Evolutionary conservation across 1,139 yeast genomes (phyloP), one percentile per base, ranked within the genome.

Genomic region (Ogataea hybrid): DNA sequence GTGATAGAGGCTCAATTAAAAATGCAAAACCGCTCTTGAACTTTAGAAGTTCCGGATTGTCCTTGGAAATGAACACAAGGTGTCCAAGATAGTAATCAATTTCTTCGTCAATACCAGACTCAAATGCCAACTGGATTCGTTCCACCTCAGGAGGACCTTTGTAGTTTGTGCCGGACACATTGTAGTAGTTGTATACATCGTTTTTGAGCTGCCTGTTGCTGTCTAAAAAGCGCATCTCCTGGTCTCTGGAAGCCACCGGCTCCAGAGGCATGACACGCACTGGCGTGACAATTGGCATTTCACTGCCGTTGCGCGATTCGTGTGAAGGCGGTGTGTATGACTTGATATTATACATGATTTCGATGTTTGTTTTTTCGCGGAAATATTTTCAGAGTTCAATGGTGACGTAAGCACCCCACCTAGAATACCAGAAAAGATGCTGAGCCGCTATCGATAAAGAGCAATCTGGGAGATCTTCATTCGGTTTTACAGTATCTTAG

Each of bases 31-130:
- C 63, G 2, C 42, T 46, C 51, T 78, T 77, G 51, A 83, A 69
- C 35, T 68, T 68, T 23, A 82, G 61, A 31, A 67, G 54, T 29
- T 68, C 71, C 1, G 83, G 78, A 35, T 68, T 67, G 29, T 71
- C 69, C 51, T 68, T 70, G 4, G 88, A 79, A 39, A 77, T 65
- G 46, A 76, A 75, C 16, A 85, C 73, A 48, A 84, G 66, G 7
- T 82, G 73, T 30, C 72, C 69, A 37, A 84, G 63, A 1, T 89
- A 84, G 81, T 88, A 84, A 49, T 74, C 75, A 28, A 80, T 68
- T 57, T 85, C 95, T 15, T 70, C 65, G 28, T 67, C 71, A 22
- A 84, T 63, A 2, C 81, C 83, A 5, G 81, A 73, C 50, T 71
- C 71, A 48, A 85, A 73, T 2, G 89, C 76, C 79, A 85, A 73